phyloP scores from a whole-genome alignment of 208 protist genomes.

The Leishmania aethiopica region DNA sequence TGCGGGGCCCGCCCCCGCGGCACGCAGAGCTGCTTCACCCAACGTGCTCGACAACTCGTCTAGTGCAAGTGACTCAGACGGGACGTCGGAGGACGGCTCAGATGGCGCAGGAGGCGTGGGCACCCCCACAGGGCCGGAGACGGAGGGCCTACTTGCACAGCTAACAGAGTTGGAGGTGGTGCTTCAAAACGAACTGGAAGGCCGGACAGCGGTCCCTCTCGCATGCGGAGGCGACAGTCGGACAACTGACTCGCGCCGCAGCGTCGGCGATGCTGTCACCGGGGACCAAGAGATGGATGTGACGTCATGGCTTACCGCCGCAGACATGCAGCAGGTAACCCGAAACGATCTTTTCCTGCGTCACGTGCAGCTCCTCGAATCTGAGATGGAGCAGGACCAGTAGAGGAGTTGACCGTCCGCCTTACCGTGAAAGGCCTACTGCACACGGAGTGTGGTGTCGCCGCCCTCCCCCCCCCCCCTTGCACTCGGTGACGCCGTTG shows the following conservation, averaged over 20 bases:
- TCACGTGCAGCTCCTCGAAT: slow-evolving; percentile 43
- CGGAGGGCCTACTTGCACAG: slow-evolving; percentile 10
- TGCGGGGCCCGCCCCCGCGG: background rate
- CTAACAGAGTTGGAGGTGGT: slow-evolving; percentile 16
- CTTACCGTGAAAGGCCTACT: background rate
- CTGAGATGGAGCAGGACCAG: slow-evolving; percentile 11
- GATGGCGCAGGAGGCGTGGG: background rate
- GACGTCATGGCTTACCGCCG: slow-evolving; percentile 13
- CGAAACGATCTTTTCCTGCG: slow-evolving; percentile 44
- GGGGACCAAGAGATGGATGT: background rate
- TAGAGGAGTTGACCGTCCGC: background rate
- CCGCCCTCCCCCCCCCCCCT: background rate
- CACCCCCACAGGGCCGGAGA: background rate
- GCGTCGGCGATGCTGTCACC: too few species aligned
- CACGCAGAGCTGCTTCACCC: background rate
- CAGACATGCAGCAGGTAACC: slow-evolving; percentile 28
- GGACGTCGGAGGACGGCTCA: background rate
- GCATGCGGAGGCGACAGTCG: background rate
- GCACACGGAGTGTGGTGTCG: background rate
- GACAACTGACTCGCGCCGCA: background rate
- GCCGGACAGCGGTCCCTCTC: background rate
- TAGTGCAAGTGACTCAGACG: background rate
- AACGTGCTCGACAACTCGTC: background rate
- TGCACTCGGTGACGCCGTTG: too few species aligned
- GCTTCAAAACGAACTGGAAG: slow-evolving; percentile 4